Evolutionary conservation across 2,329 filamentous ascomycete species (phyloP).

Genomic region (Colletotrichum magnum): DNA sequence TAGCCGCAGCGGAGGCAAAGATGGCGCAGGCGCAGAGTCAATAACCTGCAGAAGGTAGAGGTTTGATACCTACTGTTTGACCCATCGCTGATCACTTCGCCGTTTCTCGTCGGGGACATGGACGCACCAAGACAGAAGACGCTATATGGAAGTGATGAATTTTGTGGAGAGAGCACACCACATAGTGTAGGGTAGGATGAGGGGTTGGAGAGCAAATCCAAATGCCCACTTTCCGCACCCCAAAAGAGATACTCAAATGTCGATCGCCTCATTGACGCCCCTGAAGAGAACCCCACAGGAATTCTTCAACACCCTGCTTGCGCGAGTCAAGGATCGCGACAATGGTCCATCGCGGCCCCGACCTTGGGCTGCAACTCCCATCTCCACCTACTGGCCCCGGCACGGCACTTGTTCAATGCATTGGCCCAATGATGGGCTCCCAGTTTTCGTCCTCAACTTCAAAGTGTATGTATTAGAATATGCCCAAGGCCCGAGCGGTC

Average conservation of each 20-base stretch:
- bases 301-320: neutral
- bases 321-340: constrained; percentile 18
- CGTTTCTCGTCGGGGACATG: too few relatives aligned
- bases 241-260: neutral
- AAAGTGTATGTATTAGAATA: neutral
- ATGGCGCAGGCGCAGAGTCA: too few relatives aligned
- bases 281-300: neutral
- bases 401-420: constrained; percentile 13
- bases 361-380: neutral
- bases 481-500: too few relatives aligned
- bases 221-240: neutral
- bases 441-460: neutral
- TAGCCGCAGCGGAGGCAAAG: too few relatives aligned
- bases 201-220: neutral
- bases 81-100: too few relatives aligned
- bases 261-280: neutral
- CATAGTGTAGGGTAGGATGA: too few relatives aligned
- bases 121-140: too few relatives aligned
- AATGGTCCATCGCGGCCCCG: constrained; percentile 5
- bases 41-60: too few relatives aligned
- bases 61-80: too few relatives aligned
- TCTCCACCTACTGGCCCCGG: neutral
- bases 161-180: neutral
- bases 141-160: too few relatives aligned
- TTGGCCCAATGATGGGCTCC: constrained; percentile 6